phyloP scores from a whole-genome alignment of 495 filamentous ascomycete species.

The Lentithecium fluviatile region DNA sequence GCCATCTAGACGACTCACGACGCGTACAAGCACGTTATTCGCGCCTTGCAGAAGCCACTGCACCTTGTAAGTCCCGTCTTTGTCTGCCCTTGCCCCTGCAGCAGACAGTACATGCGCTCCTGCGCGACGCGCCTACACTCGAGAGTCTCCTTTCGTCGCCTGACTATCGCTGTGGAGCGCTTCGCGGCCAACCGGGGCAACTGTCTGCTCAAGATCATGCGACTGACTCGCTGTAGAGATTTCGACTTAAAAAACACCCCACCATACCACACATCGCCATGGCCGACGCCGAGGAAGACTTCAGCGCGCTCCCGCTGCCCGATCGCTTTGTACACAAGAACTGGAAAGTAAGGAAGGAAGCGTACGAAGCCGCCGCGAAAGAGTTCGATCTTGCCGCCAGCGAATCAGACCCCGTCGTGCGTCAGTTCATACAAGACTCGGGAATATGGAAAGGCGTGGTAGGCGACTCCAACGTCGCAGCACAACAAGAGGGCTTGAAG shows the following conservation, averaged over 20 bases:
- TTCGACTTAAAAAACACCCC: constrained; percentile 13
- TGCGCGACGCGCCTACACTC: neutral
- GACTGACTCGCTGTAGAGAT: constrained; percentile 23
- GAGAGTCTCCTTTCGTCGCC: too few relatives aligned
- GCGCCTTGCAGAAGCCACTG: too few relatives aligned
- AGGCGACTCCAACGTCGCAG: constrained; percentile 94
- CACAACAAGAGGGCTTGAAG: constrained; percentile 87
- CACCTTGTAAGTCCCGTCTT: too few relatives aligned
- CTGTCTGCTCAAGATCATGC: neutral
- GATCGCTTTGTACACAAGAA: constrained; percentile 90
- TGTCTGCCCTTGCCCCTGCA: too few relatives aligned
- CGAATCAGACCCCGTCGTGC: constrained; percentile 82
- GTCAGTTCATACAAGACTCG: constrained; percentile 81
- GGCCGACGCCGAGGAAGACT: constrained; percentile 78
- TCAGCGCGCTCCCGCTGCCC: constrained; percentile 72
- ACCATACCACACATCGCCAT: constrained; percentile 43
- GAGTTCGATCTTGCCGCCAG: constrained; percentile 82
- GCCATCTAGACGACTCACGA: neutral
- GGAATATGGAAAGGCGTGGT: constrained; percentile 89
- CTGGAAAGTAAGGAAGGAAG: constrained; percentile 96
- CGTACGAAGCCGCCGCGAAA: constrained; percentile 88
- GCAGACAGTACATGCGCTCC: too few relatives aligned
- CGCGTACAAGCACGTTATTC: too few relatives aligned
- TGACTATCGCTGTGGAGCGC: too few relatives aligned
- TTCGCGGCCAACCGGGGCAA: too few relatives aligned